Conservation (phyloP, 129 eudicot genomes). For the Pulicaria dysenterica region DNA sequence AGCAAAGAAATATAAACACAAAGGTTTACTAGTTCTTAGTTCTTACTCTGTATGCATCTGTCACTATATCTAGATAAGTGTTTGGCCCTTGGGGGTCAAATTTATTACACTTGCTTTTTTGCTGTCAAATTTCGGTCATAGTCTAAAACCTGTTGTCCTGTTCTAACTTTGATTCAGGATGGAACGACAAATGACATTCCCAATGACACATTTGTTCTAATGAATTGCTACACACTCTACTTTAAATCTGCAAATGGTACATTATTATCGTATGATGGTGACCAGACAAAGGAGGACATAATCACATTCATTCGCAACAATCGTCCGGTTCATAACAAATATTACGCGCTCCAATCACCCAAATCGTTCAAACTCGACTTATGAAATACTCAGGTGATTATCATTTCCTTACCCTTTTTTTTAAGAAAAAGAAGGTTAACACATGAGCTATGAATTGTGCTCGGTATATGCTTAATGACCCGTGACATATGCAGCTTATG, state of each 20-base stretch:
- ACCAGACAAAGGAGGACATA: slow-evolving; percentile 69
- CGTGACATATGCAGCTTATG: too few relatives aligned
- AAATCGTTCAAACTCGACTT: slow-evolving; percentile 43
- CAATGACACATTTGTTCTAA: slow-evolving; percentile 43
- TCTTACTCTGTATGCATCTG: too few relatives aligned
- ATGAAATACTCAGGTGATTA: neutral
- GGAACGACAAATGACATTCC: slow-evolving; percentile 69
- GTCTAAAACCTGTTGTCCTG: too few relatives aligned
- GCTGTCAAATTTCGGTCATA: too few relatives aligned
- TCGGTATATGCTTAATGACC: too few relatives aligned
- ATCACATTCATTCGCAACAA: slow-evolving; percentile 57
- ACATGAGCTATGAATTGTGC: too few relatives aligned
- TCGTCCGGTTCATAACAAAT: slow-evolving; percentile 27
- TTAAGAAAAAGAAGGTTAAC: too few relatives aligned
- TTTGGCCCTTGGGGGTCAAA: too few relatives aligned
- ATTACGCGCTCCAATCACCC: slow-evolving; percentile 12
- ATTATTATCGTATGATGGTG: slow-evolving; percentile 50
- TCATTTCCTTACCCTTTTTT: neutral
- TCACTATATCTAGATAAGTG: too few relatives aligned
- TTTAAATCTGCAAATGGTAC: slow-evolving; percentile 67
- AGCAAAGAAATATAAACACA: too few relatives aligned
- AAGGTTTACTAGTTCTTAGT: too few relatives aligned
- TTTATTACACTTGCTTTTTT: too few relatives aligned
- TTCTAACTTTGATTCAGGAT: slow-evolving; percentile 42
- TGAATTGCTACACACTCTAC: slow-evolving; percentile 66